phyloP scores from a whole-genome alignment of 495 filamentous ascomycete species.

The Neurospora sp. region DNA sequence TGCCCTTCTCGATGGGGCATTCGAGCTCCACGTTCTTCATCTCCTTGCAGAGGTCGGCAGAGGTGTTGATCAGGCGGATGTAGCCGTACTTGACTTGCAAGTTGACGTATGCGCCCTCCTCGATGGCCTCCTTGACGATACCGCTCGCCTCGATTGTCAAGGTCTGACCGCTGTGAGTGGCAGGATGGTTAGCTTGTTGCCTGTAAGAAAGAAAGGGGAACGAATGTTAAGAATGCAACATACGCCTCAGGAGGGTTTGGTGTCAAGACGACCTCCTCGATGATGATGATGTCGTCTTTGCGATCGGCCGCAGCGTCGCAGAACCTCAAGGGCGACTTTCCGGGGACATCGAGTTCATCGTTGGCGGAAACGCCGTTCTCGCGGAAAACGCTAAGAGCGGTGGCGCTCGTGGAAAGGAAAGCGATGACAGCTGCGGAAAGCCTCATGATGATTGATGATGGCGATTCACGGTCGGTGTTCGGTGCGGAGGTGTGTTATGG shows the following conservation, averaged over 20 bases:
- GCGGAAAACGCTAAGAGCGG: slow-evolving; percentile 31
- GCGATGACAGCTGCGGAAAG: slow-evolving; percentile 31
- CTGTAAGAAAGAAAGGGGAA: background rate
- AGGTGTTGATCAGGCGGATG: slow-evolving; percentile 74
- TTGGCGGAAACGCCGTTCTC: slow-evolving; percentile 22
- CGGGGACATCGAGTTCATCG: slow-evolving; percentile 48
- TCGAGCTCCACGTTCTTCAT: slow-evolving; percentile 76
- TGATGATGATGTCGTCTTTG: slow-evolving; percentile 53
- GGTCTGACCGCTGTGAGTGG: slow-evolving; percentile 53
- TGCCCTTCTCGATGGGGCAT: slow-evolving; percentile 76
- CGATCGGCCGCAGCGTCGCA: slow-evolving; percentile 48
- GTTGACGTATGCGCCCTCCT: slow-evolving; percentile 67
- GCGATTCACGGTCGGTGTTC: background rate
- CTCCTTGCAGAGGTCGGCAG: slow-evolving; percentile 77
- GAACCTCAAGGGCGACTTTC: slow-evolving; percentile 65
- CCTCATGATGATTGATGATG: slow-evolving; percentile 25
- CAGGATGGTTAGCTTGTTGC: background rate
- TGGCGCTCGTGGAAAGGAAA: slow-evolving; percentile 28
- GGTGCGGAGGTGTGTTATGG: background rate
- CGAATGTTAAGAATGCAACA: slow-evolving; percentile 23
- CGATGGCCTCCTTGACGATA: slow-evolving; percentile 53
- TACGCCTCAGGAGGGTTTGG: slow-evolving; percentile 89
- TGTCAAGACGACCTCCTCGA: slow-evolving; percentile 65
- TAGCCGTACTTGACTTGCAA: slow-evolving; percentile 88
- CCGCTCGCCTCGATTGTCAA: slow-evolving; percentile 73